Evolutionary conservation across 768 basidiomycete genomes (phyloP), one percentile per base, ranked within the genome.

Genomic region (Naematelia aurantialba): DNA sequence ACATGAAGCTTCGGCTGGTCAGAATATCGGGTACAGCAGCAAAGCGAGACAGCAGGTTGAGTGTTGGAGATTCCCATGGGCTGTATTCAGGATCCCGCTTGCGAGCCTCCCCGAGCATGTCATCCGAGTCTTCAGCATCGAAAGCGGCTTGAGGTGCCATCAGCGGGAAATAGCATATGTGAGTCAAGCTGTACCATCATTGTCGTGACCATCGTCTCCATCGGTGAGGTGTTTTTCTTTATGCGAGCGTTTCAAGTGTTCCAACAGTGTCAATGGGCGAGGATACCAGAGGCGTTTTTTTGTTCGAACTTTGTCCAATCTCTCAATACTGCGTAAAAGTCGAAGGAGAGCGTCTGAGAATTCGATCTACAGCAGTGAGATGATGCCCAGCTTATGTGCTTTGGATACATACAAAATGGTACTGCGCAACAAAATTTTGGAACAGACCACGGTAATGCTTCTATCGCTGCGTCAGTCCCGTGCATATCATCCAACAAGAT

Each of bases 371-470:
- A 19, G 47, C 50, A n/a, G n/a, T n/a, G 5, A 21, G 44, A 19
- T 24, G 34, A 27, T 17, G 55, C 39, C n/a, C 29, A n/a, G 34
- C 22, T 11, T 24, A 19, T 52, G n/a, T 34, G 31, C 21, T 13
- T 11, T 5, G 10, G 8, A 29, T 46, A 54, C 59, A 51, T 24
- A 66, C 68, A n/a, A 76, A 24, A 53, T 76, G 73, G 27, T 72
- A 74, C 48, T 69, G 68, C 45, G 67, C 70, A 2, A 74, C 66
- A 25, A 73, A 73, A 26, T 56, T 65, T 56, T 74, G 73, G 55
- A 70, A 76, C 12, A 76, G 59, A 1, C 62, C 70, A 34, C 75
- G 64, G 49, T 67, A 60, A 42, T 68, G 66, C 1, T 56, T 51
- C 68, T 72, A 22, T 1, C 24, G 13, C n/a, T n/a, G n/a, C n/a